Evolutionary conservation across 768 basidiomycete genomes (phyloP).

Genomic region (Leccinum fibrillosum): DNA sequence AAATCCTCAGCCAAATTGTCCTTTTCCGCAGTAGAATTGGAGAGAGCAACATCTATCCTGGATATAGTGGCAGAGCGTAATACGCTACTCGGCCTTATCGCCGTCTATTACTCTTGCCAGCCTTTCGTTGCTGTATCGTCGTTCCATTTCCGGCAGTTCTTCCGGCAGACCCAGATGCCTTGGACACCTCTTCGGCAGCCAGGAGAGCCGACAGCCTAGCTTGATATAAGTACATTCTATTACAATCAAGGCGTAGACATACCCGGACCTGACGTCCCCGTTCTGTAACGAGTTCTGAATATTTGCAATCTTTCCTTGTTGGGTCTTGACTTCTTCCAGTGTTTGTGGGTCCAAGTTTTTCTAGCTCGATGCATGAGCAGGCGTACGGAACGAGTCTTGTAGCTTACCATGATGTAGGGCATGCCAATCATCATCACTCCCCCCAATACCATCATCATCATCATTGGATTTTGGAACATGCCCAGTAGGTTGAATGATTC

Average conservation of each 20-base stretch:
- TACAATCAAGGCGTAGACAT: constrained; percentile 17
- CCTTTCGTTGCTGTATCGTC: constrained; percentile 31
- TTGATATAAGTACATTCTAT: constrained; percentile 3
- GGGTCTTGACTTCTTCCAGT: constrained; percentile 59
- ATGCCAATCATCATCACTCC: constrained; percentile 65
- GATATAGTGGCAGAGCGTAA: not conserved
- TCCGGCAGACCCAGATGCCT: constrained; percentile 21
- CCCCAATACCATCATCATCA: constrained; percentile 69
- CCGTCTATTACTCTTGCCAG: constrained; percentile 35
- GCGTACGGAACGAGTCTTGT: not conserved
- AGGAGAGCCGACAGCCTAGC: constrained; percentile 44
- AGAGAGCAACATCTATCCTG: not conserved
- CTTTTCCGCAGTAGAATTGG: not conserved
- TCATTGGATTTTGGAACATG: constrained; percentile 85
- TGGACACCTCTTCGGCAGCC: constrained; percentile 38
- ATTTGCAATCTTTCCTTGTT: constrained; percentile 53
- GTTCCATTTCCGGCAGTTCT: constrained; percentile 18
- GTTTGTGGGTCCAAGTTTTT: constrained; percentile 75
- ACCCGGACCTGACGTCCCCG: constrained; percentile 62
- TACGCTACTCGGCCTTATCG: constrained; percentile 18
- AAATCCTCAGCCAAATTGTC: constrained; percentile 10
- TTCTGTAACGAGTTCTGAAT: constrained; percentile 55
- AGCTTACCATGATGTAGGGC: constrained; percentile 70
- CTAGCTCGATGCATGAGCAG: constrained; percentile 34
- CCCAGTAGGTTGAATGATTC: constrained; percentile 71